phyloP scores from a whole-genome alignment of 2,329 filamentous ascomycete genomes.

The Balansia obtecta region DNA sequence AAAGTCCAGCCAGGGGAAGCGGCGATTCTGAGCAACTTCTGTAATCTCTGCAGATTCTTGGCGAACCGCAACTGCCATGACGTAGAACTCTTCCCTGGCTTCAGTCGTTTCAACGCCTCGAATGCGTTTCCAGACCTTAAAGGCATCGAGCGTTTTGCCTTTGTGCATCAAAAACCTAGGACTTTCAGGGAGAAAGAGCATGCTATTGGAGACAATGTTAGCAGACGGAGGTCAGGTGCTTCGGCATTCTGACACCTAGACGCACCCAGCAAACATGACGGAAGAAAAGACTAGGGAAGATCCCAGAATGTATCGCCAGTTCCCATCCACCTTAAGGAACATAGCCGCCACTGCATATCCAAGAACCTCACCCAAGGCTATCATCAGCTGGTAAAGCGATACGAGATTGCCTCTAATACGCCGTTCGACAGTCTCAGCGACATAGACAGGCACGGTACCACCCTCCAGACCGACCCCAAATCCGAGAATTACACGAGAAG shows the following conservation, averaged over 20 bases:
- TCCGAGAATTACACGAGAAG: slow-evolving; percentile 55
- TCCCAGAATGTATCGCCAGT: slow-evolving; percentile 64
- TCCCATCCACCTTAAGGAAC: slow-evolving; percentile 55
- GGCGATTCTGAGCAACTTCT: slow-evolving; percentile 38
- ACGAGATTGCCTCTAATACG: slow-evolving; percentile 59
- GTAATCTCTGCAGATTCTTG: slow-evolving; percentile 40
- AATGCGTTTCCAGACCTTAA: slow-evolving; percentile 61
- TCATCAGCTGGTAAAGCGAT: slow-evolving; percentile 64
- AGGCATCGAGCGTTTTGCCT: slow-evolving; percentile 30
- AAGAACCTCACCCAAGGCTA: slow-evolving; percentile 61
- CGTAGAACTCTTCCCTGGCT: slow-evolving; percentile 55
- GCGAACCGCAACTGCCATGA: slow-evolving; percentile 53
- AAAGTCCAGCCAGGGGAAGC: slow-evolving; percentile 61
- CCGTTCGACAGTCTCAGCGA: slow-evolving; percentile 58
- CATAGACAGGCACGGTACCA: slow-evolving; percentile 63
- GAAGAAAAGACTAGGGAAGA: slow-evolving; percentile 57
- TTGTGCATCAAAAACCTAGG: slow-evolving; percentile 62
- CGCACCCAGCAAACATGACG: slow-evolving; percentile 24
- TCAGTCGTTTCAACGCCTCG: slow-evolving; percentile 46
- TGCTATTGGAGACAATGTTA: slow-evolving; percentile 29
- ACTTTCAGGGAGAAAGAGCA: slow-evolving; percentile 59
- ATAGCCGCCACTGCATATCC: slow-evolving; percentile 63
- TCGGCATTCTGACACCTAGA: neutral
- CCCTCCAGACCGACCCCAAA: slow-evolving; percentile 61
- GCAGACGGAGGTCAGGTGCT: neutral